A percentile compares a stretch with the other conserved stretches of the same genome.
Conservation (phyloP, 2,329 filamentous ascomycete species). For the Aaosphaeria arxii region DNA sequence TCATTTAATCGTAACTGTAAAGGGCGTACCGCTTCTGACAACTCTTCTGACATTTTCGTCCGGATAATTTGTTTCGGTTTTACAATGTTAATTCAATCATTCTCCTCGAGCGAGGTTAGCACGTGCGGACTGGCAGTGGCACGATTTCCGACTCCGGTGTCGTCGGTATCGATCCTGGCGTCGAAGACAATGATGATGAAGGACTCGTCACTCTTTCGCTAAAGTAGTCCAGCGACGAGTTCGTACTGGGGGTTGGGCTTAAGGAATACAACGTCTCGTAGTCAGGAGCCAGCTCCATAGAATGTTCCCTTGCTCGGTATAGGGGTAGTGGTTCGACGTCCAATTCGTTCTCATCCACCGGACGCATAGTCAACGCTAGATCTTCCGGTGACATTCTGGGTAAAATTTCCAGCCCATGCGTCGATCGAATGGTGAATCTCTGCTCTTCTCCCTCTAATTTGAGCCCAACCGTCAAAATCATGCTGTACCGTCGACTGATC, state of each 20-base stretch:
- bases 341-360: slow-evolving; percentile 14
- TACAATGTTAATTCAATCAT: too few species aligned
- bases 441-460: slow-evolving; percentile 17
- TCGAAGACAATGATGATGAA: not conserved
- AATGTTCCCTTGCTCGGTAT: slow-evolving; percentile 25
- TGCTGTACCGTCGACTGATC: slow-evolving; percentile 26
- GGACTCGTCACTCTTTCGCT: not conserved
- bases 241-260: not conserved
- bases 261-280: slow-evolving; percentile 20
- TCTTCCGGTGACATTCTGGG: slow-evolving; percentile 17
- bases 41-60: too few species aligned
- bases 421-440: slow-evolving; percentile 23
- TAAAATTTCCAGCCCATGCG: slow-evolving; percentile 26
- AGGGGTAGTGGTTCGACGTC: slow-evolving; percentile 28
- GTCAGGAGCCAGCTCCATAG: slow-evolving; percentile 27
- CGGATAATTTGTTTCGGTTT: too few species aligned
- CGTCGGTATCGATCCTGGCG: slow-evolving; percentile 3
- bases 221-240: not conserved
- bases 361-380: not conserved
- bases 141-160: slow-evolving; percentile 10
- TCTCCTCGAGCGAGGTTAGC: too few species aligned
- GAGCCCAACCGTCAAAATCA: slow-evolving; percentile 24
- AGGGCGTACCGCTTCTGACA: too few species aligned
- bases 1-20: too few species aligned
- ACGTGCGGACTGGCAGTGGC: too few species aligned